These are phyloP conservation scores for Cyclotella sp. DNA, from an alignment of 108 stramenopile species.

Conservation along the genomic window DNA sequence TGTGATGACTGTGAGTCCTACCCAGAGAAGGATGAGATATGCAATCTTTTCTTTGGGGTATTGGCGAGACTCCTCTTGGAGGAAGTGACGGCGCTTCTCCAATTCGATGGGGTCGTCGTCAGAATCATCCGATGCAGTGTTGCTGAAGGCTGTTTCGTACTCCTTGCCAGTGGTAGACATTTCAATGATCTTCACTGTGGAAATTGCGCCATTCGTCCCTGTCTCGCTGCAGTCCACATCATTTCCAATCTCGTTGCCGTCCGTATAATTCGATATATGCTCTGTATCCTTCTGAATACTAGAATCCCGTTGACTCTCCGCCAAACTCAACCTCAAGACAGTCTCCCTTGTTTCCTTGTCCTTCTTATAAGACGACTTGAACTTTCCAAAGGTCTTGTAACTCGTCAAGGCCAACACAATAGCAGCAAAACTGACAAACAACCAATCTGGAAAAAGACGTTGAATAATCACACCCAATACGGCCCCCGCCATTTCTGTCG, in stretches of 20 bases:
- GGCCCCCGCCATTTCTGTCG: slow-evolving; percentile 81
- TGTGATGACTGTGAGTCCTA: slow-evolving; percentile 63
- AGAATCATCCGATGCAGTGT: neutral
- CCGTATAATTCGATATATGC: slow-evolving; percentile 17
- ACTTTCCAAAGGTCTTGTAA: slow-evolving; percentile 67
- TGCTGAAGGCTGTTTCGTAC: neutral
- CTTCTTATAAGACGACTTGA: slow-evolving; percentile 43
- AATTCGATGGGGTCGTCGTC: slow-evolving; percentile 40
- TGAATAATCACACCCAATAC: slow-evolving; percentile 71
- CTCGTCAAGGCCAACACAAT: slow-evolving; percentile 62
- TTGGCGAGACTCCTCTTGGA: slow-evolving; percentile 63
- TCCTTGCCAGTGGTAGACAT: neutral
- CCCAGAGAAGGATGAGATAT: slow-evolving; percentile 56
- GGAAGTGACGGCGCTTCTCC: slow-evolving; percentile 37
- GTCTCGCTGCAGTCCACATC: neutral
- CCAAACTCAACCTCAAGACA: neutral
- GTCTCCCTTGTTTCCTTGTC: slow-evolving; percentile 37
- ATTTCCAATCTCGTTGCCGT: slow-evolving; percentile 12
- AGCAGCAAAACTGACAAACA: slow-evolving; percentile 60
- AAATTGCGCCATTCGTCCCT: too few relatives aligned
- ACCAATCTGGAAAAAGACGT: slow-evolving; percentile 66
- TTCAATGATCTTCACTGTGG: neutral
- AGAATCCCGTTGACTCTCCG: slow-evolving; percentile 9
- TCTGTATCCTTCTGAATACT: slow-evolving; percentile 13
- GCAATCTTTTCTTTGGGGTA: slow-evolving; percentile 66